These are phyloP conservation scores for Trichocladium uniseriatum DNA, from an alignment of 495 filamentous ascomycete species.

Conservation along the genomic window DNA sequence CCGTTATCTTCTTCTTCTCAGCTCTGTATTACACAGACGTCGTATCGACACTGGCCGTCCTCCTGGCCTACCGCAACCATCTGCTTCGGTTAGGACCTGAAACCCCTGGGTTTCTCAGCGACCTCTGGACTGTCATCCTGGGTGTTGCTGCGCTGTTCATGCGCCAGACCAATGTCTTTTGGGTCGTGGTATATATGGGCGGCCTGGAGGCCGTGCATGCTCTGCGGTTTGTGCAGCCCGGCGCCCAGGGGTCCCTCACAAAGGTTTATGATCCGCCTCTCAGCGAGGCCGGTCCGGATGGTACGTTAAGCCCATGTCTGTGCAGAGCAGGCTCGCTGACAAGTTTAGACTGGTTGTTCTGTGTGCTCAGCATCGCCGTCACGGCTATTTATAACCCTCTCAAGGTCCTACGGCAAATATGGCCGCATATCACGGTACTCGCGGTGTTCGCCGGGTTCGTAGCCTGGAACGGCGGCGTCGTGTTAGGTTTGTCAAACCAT, in stretches of 20 bases:
- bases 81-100: slow-evolving; percentile 30
- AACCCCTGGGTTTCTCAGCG: slow-evolving; percentile 21
- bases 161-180: slow-evolving; percentile 94
- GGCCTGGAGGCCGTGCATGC: slow-evolving; percentile 55
- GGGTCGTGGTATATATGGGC: slow-evolving; percentile 81
- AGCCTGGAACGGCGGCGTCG: slow-evolving; percentile 80
- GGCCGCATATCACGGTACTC: slow-evolving; percentile 62
- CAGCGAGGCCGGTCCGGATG: slow-evolving; percentile 45
- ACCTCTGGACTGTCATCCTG: slow-evolving; percentile 39
- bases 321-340: background rate
- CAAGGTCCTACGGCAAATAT: slow-evolving; percentile 40
- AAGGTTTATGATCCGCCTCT: slow-evolving; percentile 52
- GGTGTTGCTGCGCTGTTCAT: slow-evolving; percentile 60
- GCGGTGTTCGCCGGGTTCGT: slow-evolving; percentile 65
- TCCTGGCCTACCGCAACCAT: slow-evolving; percentile 58
- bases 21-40: slow-evolving; percentile 92
- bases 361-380: slow-evolving; percentile 50
- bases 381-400: slow-evolving; percentile 45
- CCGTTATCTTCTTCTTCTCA: slow-evolving; percentile 90
- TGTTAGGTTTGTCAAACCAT: slow-evolving; percentile 53
- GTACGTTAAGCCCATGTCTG: slow-evolving; percentile 27
- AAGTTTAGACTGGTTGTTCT: slow-evolving; percentile 35
- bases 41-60: slow-evolving; percentile 53
- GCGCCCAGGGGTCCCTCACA: slow-evolving; percentile 12
- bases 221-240: slow-evolving; percentile 32